These are phyloP conservation scores for Alloascoidea africana DNA, from an alignment of 805 yeast species.

Conservation along the genomic window DNA sequence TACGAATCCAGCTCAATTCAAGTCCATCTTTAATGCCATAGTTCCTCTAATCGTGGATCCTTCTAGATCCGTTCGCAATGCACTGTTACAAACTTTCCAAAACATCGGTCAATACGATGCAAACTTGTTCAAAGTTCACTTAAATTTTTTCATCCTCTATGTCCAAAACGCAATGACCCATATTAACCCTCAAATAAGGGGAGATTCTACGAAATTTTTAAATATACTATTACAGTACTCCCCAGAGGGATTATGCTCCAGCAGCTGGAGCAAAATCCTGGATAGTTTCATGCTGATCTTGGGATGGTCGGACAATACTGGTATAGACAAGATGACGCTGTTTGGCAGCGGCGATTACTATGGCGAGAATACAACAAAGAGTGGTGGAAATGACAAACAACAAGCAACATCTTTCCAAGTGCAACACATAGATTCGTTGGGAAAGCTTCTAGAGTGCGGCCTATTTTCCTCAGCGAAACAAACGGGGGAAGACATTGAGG, in stretches of 20 bases:
- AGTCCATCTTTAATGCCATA: slow-evolving; percentile 38
- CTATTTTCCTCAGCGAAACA: not conserved
- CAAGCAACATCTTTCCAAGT: no score
- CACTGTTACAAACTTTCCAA: slow-evolving; percentile 17
- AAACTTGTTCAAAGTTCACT: slow-evolving; percentile 19
- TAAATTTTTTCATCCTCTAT: slow-evolving; percentile 35
- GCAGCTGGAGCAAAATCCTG: not conserved
- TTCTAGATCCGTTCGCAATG: slow-evolving; percentile 47
- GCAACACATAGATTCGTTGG: not conserved
- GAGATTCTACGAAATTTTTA: slow-evolving; percentile 58
- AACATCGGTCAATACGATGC: slow-evolving; percentile 6
- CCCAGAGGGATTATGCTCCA: no score
- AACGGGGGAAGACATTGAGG: not conserved
- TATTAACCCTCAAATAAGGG: slow-evolving; percentile 59
- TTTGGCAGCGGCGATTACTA: not conserved
- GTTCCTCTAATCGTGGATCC: slow-evolving; percentile 56
- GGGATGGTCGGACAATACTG: not conserved
- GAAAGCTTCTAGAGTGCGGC: not conserved
- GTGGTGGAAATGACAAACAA: no score
- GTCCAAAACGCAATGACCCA: slow-evolving; percentile 91
- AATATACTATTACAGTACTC: slow-evolving; percentile 34
- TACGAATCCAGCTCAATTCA: slow-evolving; percentile 34
- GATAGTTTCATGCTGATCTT: not conserved
- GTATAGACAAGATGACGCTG: not conserved
- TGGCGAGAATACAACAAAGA: no score